Conservation (phyloP, 768 basidiomycete genomes). For the Naganishia vishniacii region DNA sequence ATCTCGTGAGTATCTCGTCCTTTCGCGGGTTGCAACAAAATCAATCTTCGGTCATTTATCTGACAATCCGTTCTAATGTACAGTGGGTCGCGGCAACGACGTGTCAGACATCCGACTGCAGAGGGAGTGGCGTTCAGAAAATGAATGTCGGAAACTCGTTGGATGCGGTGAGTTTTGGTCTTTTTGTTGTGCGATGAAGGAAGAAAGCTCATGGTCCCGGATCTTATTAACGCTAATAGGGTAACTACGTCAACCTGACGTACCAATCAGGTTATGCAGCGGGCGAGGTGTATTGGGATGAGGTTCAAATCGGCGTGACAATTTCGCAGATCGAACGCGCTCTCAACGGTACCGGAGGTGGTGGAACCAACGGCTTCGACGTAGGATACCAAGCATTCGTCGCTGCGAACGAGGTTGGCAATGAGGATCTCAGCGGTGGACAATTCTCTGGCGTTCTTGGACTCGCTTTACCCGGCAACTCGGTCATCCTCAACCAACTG, state of each 20-base stretch:
- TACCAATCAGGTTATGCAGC: constrained; percentile 38
- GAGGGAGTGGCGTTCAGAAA: constrained; percentile 25
- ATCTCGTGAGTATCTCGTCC: constrained; percentile 34
- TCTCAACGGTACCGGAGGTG: constrained; percentile 25
- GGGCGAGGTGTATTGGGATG: constrained; percentile 46
- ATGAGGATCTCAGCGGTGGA: constrained; percentile 41
- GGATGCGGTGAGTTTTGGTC: constrained; percentile 33
- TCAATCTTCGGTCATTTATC: too few relatives aligned
- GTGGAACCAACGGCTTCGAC: constrained; percentile 32
- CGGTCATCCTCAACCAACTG: constrained; percentile 38
- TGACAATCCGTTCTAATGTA: too few relatives aligned
- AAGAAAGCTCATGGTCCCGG: constrained; percentile 29
- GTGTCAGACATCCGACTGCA: constrained; percentile 27
- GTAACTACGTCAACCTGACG: constrained; percentile 32
- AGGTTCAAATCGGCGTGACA: constrained; percentile 36
- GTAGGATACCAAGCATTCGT: constrained; percentile 47
- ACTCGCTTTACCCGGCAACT: constrained; percentile 43
- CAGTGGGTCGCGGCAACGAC: constrained; percentile 43
- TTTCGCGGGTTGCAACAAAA: too few relatives aligned
- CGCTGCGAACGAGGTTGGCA: constrained; percentile 34
- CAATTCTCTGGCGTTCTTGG: constrained; percentile 44
- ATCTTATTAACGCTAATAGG: constrained; percentile 11
- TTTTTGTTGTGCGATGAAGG: constrained; percentile 28
- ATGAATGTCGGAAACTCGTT: constrained; percentile 24
- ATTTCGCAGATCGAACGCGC: constrained; percentile 17